These are phyloP conservation scores for Colletotrichum sp. DNA, from an alignment of 2,329 filamentous ascomycete species.

Conservation along the genomic window DNA sequence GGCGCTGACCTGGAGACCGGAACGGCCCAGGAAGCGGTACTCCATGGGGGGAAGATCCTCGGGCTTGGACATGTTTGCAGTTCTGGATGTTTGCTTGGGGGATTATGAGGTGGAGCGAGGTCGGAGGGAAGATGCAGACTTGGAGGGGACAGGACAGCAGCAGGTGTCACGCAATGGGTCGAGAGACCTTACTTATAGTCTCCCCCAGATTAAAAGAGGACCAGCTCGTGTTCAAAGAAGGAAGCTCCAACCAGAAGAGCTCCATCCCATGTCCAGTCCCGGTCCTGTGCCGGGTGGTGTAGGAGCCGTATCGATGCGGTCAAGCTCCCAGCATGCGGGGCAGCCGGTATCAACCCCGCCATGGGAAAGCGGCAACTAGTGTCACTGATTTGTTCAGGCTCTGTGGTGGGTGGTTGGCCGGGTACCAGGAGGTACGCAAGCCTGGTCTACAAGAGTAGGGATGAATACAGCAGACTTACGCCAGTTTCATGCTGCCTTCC, in stretches of 20 bases:
- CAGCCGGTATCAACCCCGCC: conserved; percentile 5
- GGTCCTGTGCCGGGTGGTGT: neutral
- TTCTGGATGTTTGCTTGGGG: neutral
- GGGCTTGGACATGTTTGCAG: conserved; percentile 41
- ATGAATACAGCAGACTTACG: neutral
- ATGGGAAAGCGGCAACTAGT: conserved; percentile 1
- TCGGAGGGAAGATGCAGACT: neutral
- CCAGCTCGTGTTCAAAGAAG: neutral
- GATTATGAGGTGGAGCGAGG: neutral
- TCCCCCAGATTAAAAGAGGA: neutral
- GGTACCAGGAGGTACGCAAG: neutral
- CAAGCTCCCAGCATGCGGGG: conserved; percentile 11
- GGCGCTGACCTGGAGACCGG: conserved; percentile 75
- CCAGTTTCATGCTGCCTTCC: conserved; percentile 1
- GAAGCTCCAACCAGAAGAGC: conserved; percentile 10
- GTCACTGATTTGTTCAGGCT: neutral
- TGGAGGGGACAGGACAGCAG: neutral
- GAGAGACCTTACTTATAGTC: conserved; percentile 19
- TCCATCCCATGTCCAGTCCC: neutral
- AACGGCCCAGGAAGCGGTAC: conserved; percentile 74
- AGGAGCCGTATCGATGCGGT: neutral
- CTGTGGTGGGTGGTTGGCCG: neutral
- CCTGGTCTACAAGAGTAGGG: neutral
- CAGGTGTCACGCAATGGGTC: neutral
- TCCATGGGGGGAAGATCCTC: conserved; percentile 61